Evolutionary conservation across 108 stramenopile species (phyloP).

Genomic region (Parietichytrium sp.): DNA sequence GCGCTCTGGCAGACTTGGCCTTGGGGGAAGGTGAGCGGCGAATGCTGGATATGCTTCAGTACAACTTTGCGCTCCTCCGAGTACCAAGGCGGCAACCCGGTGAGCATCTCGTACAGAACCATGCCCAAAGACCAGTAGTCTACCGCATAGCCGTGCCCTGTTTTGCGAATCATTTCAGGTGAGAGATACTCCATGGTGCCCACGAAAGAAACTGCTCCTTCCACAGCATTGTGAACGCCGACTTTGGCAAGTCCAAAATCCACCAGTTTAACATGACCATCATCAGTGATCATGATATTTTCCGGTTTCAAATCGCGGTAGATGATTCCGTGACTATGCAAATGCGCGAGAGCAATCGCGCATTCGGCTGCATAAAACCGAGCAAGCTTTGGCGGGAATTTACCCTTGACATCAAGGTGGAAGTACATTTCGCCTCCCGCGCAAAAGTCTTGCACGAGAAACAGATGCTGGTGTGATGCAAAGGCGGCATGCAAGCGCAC

Average conservation of each 20-base stretch:
- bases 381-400: constrained; percentile 77
- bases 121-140: constrained; percentile 99
- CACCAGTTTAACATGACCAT: constrained; percentile 83
- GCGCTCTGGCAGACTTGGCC: constrained; percentile 67
- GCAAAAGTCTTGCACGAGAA: constrained; percentile 97
- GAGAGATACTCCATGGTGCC: constrained; percentile 64
- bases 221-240: constrained; percentile 35
- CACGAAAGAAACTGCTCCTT: constrained; percentile 52
- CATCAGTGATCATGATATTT: constrained; percentile 82
- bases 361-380: constrained; percentile 94
- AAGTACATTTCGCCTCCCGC: constrained; percentile 98
- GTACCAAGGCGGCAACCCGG: constrained; percentile 96
- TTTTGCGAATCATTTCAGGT: constrained; percentile 54
- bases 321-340: constrained; percentile 86
- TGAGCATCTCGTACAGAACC: constrained; percentile 95
- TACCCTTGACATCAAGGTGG: constrained; percentile 90
- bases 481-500: constrained; percentile 98
- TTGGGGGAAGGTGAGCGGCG: constrained; percentile 79
- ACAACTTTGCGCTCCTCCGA: constrained; percentile 87
- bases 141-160: constrained; percentile 82
- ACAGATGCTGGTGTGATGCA: constrained; percentile 88
- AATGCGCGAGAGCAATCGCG: constrained; percentile 81
- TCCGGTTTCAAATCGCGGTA: constrained; percentile 75
- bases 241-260: constrained; percentile 80
- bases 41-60: constrained; percentile 87